Evolutionary conservation across 805 yeast species (phyloP).

Genomic region (Jamesozyma jinghongensis): DNA sequence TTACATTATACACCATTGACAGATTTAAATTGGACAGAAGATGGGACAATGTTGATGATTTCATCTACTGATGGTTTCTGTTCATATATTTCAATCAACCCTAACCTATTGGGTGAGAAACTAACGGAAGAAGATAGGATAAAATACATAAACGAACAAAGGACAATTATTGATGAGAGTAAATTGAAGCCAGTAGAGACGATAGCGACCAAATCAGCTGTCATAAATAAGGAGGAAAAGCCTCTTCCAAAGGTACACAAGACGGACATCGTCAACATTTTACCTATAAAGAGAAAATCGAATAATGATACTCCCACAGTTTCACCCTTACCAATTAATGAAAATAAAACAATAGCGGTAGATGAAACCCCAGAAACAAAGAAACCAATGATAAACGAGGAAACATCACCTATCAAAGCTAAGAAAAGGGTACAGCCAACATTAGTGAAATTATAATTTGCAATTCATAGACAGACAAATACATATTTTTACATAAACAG

Average conservation of each 20-base stretch:
- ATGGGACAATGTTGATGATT: constrained; percentile 60
- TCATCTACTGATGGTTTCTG: constrained; percentile 93
- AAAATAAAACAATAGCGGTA: not conserved
- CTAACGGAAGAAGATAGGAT: constrained; percentile 11
- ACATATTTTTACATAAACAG: not conserved
- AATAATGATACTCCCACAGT: not conserved
- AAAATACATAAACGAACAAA: not conserved
- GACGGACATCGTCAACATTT: constrained; percentile 12
- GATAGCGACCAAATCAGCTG: not conserved
- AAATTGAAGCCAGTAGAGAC: too few species aligned
- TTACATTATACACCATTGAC: constrained; percentile 85
- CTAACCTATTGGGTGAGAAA: constrained; percentile 47
- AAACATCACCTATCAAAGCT: constrained; percentile 5
- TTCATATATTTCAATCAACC: constrained; percentile 50
- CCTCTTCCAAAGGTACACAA: not conserved
- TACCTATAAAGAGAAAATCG: constrained; percentile 16
- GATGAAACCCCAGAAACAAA: not conserved
- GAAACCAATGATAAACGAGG: too few species aligned
- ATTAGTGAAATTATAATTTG: constrained; percentile 3
- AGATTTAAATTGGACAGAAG: constrained; percentile 75
- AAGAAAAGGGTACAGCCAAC: constrained; percentile 21
- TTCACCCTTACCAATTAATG: too few species aligned
- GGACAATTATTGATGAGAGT: too few species aligned
- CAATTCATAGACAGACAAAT: too few species aligned
- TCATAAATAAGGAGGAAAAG: not conserved